Base-by-base conservation (phyloP, 768 basidiomycete genomes). In the Melanogaster broomeanus region DNA sequence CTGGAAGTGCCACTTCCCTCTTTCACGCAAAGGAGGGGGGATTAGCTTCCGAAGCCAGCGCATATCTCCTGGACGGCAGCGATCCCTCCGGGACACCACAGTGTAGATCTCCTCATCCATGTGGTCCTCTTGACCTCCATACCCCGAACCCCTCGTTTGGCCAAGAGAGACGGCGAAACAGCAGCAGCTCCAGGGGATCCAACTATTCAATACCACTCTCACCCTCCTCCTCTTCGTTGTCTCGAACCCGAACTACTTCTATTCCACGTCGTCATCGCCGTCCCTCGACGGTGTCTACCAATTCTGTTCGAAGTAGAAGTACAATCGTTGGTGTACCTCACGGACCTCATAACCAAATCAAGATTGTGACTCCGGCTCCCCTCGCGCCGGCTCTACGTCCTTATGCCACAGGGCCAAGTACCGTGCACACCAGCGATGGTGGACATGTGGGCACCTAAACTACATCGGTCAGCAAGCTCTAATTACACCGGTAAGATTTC, bases 351-450 rank as follows among this genome's bases (percentile, higher is more conserved):
- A 85, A 75, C 62, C 77, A 77, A 48, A 69, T 90, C 47, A 81
- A 88, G 58, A 83, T 90, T 46, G 69, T 91, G 15, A 72, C 89
- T 4, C 89, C 89, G 0, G 66, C 79, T 1, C 88, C 87, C 2
- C 76, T 91, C 16, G 80, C 79, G 2, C 72, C 77, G 11, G 64
- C 65, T 35, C 65, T 75, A n/a, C 59, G 45, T 22, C 64, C 57
- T 15, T 48, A 52, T 22, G 13, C 46, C n/a, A 50, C 58, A 48
- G 46, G 49, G 42, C 22, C 49, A 21, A 50, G 31, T 39, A 38
- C 47, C 58, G 54, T 57, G 15, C 65, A 58, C 37, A 55, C 49
- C 15, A 67, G 65, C 57, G n/a, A 51, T 72, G 28, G 68, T 67
- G 16, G 75, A 75, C 53, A 66, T 69, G 55, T 76, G 74, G 74